A percentile compares a stretch with the other conserved stretches of the same genome.
phyloP scores from a whole-genome alignment of 805 yeast genomes.

The Citeromyces nyonsensis region DNA sequence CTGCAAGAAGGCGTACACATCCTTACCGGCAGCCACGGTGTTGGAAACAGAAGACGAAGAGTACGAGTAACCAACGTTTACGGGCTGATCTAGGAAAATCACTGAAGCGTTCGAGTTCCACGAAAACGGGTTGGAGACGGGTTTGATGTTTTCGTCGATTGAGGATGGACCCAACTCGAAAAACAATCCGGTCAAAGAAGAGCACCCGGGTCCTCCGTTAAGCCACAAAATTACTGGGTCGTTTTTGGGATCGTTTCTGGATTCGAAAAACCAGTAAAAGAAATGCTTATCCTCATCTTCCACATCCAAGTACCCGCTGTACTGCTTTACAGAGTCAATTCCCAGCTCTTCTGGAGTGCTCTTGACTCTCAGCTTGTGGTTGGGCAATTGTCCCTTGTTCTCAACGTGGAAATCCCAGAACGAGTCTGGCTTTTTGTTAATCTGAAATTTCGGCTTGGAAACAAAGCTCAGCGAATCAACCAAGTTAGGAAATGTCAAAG shows the following conservation, averaged over 20 bases:
- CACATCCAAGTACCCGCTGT: conserved; percentile 59
- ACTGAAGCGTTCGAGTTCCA: conserved; percentile 85
- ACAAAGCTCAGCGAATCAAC: conserved; percentile 29
- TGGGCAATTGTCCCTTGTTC: conserved; percentile 16
- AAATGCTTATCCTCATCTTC: conserved; percentile 67
- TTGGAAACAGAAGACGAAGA: conserved; percentile 45
- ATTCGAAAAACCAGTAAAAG: conserved; percentile 89
- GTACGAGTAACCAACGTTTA: conserved; percentile 81
- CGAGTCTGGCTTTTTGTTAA: conserved; percentile 13
- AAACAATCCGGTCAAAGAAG: conserved; percentile 93
- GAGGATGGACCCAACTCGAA: conserved; percentile 84
- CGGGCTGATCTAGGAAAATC: conserved; percentile 86
- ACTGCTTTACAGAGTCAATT: conserved; percentile 51
- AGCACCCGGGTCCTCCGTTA: conserved; percentile 98
- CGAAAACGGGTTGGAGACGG: conserved; percentile 56
- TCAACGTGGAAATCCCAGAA: conserved; percentile 18
- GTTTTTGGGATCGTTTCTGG: conserved; percentile 26
- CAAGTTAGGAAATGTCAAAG: conserved; percentile 41
- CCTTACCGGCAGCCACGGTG: conserved; percentile 74
- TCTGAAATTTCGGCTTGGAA: conserved; percentile 30
- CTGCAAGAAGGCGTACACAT: conserved; percentile 66
- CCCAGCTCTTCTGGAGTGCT: conserved; percentile 34
- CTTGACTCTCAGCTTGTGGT: conserved; percentile 33
- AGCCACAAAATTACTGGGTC: conserved; percentile 58
- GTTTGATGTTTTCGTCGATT: conserved; percentile 43